Base-by-base conservation (phyloP, 129 eudicot species). In the Flaveria robusta region DNA sequence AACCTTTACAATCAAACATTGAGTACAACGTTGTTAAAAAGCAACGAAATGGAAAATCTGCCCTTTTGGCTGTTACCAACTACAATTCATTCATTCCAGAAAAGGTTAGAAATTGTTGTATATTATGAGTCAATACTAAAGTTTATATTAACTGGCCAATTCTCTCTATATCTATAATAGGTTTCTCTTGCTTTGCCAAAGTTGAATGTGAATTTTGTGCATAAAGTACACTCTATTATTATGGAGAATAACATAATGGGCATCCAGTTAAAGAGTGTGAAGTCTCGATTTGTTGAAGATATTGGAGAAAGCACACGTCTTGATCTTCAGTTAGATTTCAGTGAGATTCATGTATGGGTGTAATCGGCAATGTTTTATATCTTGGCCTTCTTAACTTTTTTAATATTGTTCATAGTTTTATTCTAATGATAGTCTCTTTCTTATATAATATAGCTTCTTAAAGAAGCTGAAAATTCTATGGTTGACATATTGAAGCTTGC, bases 241-340 rank as follows among this genome's bases (percentile, higher is more conserved):
- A 77, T 85, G 37, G 99, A 94, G 72, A 94, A 94, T 80, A 83
- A 86, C 79, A 94, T 94, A 68, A 91, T 85, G 93, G 99, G 99
- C 60, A 89, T 94, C 73, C 91, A 94, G 80, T 73, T 94, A 75
- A 94, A 85, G 82, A 84, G 93, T 69, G 75, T 71, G 45, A 94
- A 91, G 82, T 91, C 96, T 70, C 87, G 75, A 62, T 84, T 87
- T 60, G 66, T 70, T 85, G 99, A 94, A 89, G 99, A 94, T 79
- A 90, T 87, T 46, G 93, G 99, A 65, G 97, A 94, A 82, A 94
- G 97, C 82, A 88, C 88, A 37, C 88, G 88, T 68, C 93, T 94
- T 79, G 97, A 91, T 83, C 78, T 91, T 83, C 93, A 89, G 78
- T 31, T 94, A 88, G 99, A 94, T 74, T 91, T 91, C 75, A 91